A percentile compares a stretch with the other conserved stretches of the same genome.
Evolutionary conservation across 495 filamentous ascomycete species (phyloP).

Genomic region (Daldinia bambusicola): DNA sequence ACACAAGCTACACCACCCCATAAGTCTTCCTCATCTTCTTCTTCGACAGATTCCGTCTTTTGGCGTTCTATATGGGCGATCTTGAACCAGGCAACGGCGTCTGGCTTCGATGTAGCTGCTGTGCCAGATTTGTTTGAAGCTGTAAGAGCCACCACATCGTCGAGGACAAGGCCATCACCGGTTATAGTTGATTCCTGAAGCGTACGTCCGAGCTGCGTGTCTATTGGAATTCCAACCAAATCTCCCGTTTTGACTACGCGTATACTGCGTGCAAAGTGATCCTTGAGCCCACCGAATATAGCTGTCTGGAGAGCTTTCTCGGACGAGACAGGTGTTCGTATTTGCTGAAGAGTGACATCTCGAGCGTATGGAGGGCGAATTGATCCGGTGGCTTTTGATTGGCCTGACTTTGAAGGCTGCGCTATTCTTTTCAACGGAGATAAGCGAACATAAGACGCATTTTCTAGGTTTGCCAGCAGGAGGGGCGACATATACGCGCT

Average conservation of each 20-base stretch:
- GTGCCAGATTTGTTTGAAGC: slow-evolving; percentile 42
- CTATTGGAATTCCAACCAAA: slow-evolving; percentile 84
- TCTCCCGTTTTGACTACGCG: slow-evolving; percentile 86
- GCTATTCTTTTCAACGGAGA: slow-evolving; percentile 67
- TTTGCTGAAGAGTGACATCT: slow-evolving; percentile 89
- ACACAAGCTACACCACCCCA: slow-evolving; percentile 89
- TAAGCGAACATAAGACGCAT: slow-evolving; percentile 76
- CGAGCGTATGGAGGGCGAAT: slow-evolving; percentile 85
- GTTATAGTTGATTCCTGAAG: slow-evolving; percentile 69
- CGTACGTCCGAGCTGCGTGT: slow-evolving; percentile 79
- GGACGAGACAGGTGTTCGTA: slow-evolving; percentile 87
- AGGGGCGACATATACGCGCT: slow-evolving; percentile 85
- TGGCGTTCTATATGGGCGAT: slow-evolving; percentile 74
- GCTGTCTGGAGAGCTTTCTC: slow-evolving; percentile 84
- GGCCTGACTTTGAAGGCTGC: slow-evolving; percentile 52
- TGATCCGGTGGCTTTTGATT: slow-evolving; percentile 62
- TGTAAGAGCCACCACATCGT: slow-evolving; percentile 67
- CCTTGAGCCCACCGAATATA: slow-evolving; percentile 84
- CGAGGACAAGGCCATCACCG: slow-evolving; percentile 70
- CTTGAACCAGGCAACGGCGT: slow-evolving; percentile 88
- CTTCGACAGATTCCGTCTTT: slow-evolving; percentile 62
- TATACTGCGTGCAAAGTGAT: slow-evolving; percentile 81
- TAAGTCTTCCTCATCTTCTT: slow-evolving; percentile 64
- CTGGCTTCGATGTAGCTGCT: slow-evolving; percentile 50
- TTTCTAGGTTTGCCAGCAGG: slow-evolving; percentile 83